A percentile compares a stretch with the other conserved stretches of the same genome.
Evolutionary conservation across 768 basidiomycete genomes (phyloP).

Genomic region (Naematelia encephala): DNA sequence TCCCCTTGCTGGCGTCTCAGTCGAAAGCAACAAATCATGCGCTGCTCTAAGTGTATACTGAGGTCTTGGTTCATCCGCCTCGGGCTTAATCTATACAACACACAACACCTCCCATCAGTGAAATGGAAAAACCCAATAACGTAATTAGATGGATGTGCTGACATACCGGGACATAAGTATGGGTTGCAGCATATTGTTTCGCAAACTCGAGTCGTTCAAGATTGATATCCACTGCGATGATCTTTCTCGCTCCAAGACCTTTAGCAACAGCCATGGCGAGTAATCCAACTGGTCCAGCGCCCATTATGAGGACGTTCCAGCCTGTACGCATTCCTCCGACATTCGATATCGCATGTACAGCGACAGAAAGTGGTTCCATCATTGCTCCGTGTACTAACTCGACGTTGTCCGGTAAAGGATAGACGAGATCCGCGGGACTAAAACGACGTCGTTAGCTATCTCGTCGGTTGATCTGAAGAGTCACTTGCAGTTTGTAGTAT

Average conservation of each 20-base stretch:
- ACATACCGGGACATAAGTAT: conserved; percentile 53
- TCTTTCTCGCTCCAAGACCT: conserved; percentile 77
- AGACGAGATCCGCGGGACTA: conserved; percentile 66
- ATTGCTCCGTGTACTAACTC: conserved; percentile 92
- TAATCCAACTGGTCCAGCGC: conserved; percentile 74
- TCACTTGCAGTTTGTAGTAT: conserved; percentile 66
- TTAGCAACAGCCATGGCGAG: conserved; percentile 95
- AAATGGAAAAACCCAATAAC: background rate
- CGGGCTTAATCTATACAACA: conserved; percentile 48
- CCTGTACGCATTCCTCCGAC: conserved; percentile 69
- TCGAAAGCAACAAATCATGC: conserved; percentile 60
- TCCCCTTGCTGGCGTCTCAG: conserved; percentile 71
- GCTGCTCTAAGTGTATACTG: conserved; percentile 74
- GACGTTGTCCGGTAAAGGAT: conserved; percentile 71
- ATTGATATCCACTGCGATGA: conserved; percentile 69
- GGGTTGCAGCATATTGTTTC: conserved; percentile 75
- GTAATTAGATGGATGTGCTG: background rate
- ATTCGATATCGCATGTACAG: conserved; percentile 77
- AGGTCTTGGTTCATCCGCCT: conserved; percentile 62
- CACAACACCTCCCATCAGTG: background rate
- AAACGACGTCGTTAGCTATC: background rate
- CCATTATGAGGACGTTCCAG: conserved; percentile 78
- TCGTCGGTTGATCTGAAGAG: background rate
- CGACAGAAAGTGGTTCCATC: conserved; percentile 95
- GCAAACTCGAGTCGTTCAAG: conserved; percentile 78